phyloP scores from a whole-genome alignment of 176 grass and related monocot species.

The Pontederia crassipes region DNA sequence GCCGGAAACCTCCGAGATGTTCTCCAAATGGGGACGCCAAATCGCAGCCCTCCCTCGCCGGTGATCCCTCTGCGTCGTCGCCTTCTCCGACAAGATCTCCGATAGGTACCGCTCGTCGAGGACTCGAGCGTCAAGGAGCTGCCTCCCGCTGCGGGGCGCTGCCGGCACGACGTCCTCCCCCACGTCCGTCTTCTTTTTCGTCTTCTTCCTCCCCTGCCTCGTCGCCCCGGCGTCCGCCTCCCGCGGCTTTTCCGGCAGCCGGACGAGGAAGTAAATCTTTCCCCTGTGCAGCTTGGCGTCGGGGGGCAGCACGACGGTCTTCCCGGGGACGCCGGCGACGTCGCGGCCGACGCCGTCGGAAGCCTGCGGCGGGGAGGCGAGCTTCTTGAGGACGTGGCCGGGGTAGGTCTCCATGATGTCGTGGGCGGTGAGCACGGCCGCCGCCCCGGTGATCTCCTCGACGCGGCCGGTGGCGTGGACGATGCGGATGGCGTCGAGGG shows the following conservation, averaged over 20 bases:
- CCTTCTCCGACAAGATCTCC: constrained; percentile 94
- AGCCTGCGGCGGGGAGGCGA: constrained; percentile 42
- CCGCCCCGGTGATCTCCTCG: constrained; percentile 69
- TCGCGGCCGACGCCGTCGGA: too few relatives aligned
- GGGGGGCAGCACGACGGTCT: constrained; percentile 63
- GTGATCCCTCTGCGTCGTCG: constrained; percentile 50
- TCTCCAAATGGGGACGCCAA: constrained; percentile 92
- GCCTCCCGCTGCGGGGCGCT: constrained; percentile 5
- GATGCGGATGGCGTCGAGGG: constrained; percentile 83
- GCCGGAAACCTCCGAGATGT: constrained; percentile 61
- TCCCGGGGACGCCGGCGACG: constrained; percentile 38
- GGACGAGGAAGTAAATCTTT: too few relatives aligned
- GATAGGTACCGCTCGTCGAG: constrained; percentile 80
- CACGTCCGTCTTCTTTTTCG: constrained; percentile 39
- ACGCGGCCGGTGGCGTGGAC: constrained; percentile 88
- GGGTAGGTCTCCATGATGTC: constrained; percentile 93
- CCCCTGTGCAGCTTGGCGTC: constrained; percentile 76
- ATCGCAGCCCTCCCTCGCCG: constrained; percentile 66
- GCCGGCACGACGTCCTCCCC: neutral
- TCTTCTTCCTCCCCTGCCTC: constrained; percentile 23
- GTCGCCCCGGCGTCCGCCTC: too few relatives aligned
- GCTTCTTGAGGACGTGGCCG: constrained; percentile 76
- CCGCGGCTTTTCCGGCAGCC: too few relatives aligned
- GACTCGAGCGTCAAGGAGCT: constrained; percentile 55
- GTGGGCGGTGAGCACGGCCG: constrained; percentile 64